phyloP scores from a whole-genome alignment of 148 eudicot genomes.

The Cornus controversa region DNA sequence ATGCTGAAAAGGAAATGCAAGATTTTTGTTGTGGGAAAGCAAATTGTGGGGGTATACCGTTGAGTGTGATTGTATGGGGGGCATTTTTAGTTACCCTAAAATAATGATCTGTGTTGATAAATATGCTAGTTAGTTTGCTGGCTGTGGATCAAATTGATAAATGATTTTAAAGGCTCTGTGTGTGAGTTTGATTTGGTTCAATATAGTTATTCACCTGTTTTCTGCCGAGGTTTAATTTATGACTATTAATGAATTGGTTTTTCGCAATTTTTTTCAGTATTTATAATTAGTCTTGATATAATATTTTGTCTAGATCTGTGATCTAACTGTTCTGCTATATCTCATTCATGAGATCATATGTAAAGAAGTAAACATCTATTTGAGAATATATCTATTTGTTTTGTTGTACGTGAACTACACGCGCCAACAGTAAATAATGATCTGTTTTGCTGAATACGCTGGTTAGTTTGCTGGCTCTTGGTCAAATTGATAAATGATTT shows the following conservation, averaged over 20 bases:
- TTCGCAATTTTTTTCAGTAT: too few relatives aligned
- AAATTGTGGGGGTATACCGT: neutral
- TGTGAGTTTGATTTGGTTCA: neutral
- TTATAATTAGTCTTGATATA: too few relatives aligned
- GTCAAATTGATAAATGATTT: too few relatives aligned
- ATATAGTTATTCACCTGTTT: neutral
- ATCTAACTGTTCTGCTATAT: neutral
- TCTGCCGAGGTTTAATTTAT: neutral
- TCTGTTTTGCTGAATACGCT: too few relatives aligned
- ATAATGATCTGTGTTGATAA: too few relatives aligned
- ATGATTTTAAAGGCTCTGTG: neutral
- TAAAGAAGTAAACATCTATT: too few relatives aligned
- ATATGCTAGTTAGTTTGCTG: neutral
- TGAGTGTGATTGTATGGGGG: neutral
- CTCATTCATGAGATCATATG: neutral
- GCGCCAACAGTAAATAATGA: too few relatives aligned
- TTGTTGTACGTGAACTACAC: too few relatives aligned
- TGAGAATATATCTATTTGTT: neutral
- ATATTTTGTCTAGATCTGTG: too few relatives aligned
- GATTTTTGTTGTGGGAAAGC: slow-evolving; percentile 3
- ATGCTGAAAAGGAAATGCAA: slow-evolving; percentile 5
- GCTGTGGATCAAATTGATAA: neutral
- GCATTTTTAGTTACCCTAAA: too few relatives aligned
- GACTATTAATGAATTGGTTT: neutral
- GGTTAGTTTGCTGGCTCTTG: too few relatives aligned